Conservation (phyloP, 371 early-diverging fungal species). For the Mucor velutinosus region DNA sequence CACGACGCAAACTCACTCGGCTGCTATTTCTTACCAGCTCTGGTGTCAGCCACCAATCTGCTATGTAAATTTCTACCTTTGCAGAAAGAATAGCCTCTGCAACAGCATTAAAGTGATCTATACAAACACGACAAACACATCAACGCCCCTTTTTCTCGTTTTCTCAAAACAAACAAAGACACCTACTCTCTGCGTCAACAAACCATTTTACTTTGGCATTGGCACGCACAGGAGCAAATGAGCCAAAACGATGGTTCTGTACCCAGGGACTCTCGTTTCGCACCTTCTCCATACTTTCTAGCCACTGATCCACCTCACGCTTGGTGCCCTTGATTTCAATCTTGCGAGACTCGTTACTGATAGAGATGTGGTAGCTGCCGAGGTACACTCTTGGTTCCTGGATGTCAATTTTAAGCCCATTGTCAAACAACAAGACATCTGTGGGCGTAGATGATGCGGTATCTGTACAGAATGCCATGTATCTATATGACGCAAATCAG, state of each 20-base stretch:
- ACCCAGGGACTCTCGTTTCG: conserved; percentile 72
- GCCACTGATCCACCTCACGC: conserved; percentile 68
- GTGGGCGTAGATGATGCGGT: conserved; percentile 58
- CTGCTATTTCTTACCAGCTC: conserved; percentile 56
- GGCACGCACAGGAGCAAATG: conserved; percentile 81
- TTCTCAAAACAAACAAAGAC: not conserved
- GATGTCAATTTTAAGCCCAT: conserved; percentile 53
- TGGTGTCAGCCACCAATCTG: conserved; percentile 92
- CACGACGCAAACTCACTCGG: not conserved
- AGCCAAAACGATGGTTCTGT: conserved; percentile 68
- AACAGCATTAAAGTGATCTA: conserved; percentile 81
- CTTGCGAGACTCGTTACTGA: conserved; percentile 59
- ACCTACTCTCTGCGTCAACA: conserved; percentile 75
- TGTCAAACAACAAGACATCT: conserved; percentile 76
- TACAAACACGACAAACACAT: not conserved
- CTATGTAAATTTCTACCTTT: conserved; percentile 80
- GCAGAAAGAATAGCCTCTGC: conserved; percentile 82
- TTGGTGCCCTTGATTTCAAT: conserved; percentile 72
- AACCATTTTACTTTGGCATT: conserved; percentile 75
- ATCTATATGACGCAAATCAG: conserved; percentile 22
- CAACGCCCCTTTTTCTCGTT: not conserved
- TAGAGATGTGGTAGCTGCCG: conserved; percentile 41
- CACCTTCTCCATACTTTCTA: conserved; percentile 61
- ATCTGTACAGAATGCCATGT: conserved; percentile 60
- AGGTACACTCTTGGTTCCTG: conserved; percentile 28